phyloP scores from a whole-genome alignment of 768 basidiomycete genomes.

The Leccinellum rugosiceps region DNA sequence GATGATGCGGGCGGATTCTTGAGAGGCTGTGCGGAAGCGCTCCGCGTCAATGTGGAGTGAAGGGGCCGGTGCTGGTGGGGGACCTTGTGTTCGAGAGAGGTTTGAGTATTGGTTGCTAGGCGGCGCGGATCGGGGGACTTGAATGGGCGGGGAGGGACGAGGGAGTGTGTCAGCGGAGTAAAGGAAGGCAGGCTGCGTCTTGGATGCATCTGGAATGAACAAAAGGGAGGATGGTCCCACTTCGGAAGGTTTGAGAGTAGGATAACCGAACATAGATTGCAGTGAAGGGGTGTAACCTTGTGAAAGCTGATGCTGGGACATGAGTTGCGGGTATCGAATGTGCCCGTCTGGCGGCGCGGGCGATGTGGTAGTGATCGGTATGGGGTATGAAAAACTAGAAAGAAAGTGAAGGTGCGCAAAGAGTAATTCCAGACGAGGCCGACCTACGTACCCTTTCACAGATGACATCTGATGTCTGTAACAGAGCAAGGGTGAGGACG shows the following conservation, averaged over 20 bases:
- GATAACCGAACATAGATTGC: constrained; percentile 66
- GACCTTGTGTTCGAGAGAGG: constrained; percentile 26
- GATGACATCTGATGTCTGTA: constrained; percentile 28
- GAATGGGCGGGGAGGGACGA: constrained; percentile 29
- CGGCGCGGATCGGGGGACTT: constrained; percentile 7
- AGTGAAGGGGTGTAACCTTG: constrained; percentile 78
- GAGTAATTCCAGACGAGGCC: background rate
- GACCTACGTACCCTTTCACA: constrained; percentile 35
- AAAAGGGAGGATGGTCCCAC: constrained; percentile 42
- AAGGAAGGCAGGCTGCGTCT: constrained; percentile 19
- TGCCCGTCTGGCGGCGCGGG: constrained; percentile 48
- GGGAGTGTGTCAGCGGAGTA: constrained; percentile 37
- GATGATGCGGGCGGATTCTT: constrained; percentile 34
- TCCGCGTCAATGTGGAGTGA: constrained; percentile 24
- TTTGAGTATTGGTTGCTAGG: constrained; percentile 18
- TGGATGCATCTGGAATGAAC: constrained; percentile 37
- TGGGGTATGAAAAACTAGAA: constrained; percentile 40
- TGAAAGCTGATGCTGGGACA: constrained; percentile 73
- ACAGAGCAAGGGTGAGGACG: constrained; percentile 27
- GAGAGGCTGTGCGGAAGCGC: constrained; percentile 32
- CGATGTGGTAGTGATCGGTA: constrained; percentile 69
- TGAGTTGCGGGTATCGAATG: constrained; percentile 65
- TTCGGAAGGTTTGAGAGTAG: constrained; percentile 32
- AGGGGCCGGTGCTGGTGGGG: constrained; percentile 20
- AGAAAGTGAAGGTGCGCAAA: constrained; percentile 15